Evolutionary conservation across 2,329 filamentous ascomycete species (phyloP), one percentile per base, ranked within the genome.

Genomic region (Cladophialophora immunda): DNA sequence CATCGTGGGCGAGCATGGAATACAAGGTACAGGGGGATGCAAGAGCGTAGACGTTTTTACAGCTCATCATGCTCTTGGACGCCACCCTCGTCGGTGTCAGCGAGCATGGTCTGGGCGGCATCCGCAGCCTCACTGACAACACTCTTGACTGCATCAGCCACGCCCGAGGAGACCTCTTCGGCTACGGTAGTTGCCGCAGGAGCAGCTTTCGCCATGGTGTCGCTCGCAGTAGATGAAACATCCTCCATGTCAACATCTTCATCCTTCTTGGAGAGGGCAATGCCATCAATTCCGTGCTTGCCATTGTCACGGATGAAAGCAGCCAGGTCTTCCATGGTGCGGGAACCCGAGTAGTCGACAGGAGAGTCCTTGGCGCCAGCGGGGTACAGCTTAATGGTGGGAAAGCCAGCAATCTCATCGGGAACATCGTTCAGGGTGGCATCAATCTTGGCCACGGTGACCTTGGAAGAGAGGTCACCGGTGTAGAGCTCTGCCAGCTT

Each of bases 361-460:
- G 95, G 92, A 73, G 89, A 84, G 77, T 87, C 86, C 89, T 99
- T 99, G 81, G 87, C 86, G 76, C 93, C 94, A 75, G 95, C 95
- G 71, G 92, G 88, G 91, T 89, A 99, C 73, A 99, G 88, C 88
- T 98, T 98, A 88, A 99, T 97, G 80, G 95, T 99, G 65, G 95
- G 95, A 91, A 99, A 99, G 71, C 95, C 95, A 81, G 92, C 88
- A 77, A 99, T 93, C 84, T 97, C 92, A 81, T 98, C 94, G 66
- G 95, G 95, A 66, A 98, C 92, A 76, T 99, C 95, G 85, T 99
- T 99, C 83, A 84, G 82, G 70, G 95, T 99, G 67, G 95, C 95
- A 78, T 99, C 95, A 74, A 99, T 90, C 90, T 99, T 99, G 82
- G 84, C 90, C 85, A 88, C 88, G 75, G 82, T 86, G 81, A 87